Evolutionary conservation across 371 early-diverging fungal species (phyloP), one percentile per base, ranked within the genome.

Genomic region (Mucor saturninus): DNA sequence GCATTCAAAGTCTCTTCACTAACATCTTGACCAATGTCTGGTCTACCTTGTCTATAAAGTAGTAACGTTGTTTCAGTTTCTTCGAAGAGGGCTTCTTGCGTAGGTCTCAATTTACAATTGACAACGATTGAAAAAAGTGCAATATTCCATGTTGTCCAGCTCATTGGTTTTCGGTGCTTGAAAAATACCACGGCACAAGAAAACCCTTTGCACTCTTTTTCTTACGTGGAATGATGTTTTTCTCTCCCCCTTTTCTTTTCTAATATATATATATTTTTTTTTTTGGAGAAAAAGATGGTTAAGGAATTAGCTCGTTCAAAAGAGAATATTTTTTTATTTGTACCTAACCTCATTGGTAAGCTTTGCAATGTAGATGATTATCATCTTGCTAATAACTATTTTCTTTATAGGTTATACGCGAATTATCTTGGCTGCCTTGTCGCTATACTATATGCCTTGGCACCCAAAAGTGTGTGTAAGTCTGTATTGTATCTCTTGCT

Each of bases 301-400:
- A 64, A 59, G 32, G 30, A 8, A n/a, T 10, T 35, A 21, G 15
- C 56, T 42, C 59, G 56, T 38, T 45, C 56, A 31, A 73, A 72
- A 35, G 82, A 89, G 54, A 91, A 91, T 69, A 89, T 95, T 29
- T 95, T 92, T 65, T 80, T 94, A 54, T 96, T 90, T 71, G 83
- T 95, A 56, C 97, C 97, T 32, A 96, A 96, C 73, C 83, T 96
- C 46, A 95, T 96, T 73, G 93, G 90, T 88, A 86, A 62, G 71
- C n/a, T 15, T 5, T 32, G 31, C 46, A 28, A 42, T 14, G 8
- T 35, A 8, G 7, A 21, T 45, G 50, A 30, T 40, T 45, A 53
- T 58, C 32, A 21, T 32, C 4, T 53, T 11, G 21, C 11, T 45
- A 31, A 42, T 35, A 56, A 43, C 32, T 38, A 35, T 4, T 46